Evolutionary conservation across 2,329 filamentous ascomycete species (phyloP).

Genomic region (Trichoderma sp.): DNA sequence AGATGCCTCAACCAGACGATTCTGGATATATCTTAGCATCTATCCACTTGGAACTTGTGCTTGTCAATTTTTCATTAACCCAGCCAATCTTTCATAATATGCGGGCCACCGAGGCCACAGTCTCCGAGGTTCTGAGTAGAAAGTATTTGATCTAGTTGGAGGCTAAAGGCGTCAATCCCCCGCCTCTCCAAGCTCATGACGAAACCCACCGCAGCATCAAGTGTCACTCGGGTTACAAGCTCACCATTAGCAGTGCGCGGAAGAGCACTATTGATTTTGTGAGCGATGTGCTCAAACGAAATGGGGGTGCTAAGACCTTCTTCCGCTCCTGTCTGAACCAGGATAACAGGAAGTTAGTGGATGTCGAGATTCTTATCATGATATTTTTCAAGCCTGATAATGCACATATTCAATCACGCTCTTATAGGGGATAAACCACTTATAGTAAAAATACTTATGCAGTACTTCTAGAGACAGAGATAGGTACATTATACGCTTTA

Average conservation of each 20-base stretch:
- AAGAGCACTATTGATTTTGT: not conserved
- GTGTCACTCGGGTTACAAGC: not conserved
- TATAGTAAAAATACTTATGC: conserved; percentile 19
- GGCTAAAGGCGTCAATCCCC: not conserved
- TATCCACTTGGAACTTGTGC: not conserved
- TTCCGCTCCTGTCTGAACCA: conserved; percentile 8
- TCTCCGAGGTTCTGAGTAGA: not conserved
- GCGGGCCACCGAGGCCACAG: not conserved
- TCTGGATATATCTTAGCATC: not conserved
- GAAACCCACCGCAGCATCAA: not conserved
- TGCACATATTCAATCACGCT: not conserved
- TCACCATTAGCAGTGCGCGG: not conserved
- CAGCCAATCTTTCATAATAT: not conserved
- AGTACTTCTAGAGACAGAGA: not conserved
- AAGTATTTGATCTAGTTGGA: not conserved
- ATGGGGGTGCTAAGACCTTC: conserved; percentile 7
- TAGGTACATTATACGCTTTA: not conserved
- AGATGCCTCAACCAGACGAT: not conserved
- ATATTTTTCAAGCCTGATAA: not conserved
- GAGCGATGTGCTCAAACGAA: conserved; percentile 16
- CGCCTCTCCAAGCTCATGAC: not conserved
- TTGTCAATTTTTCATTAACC: not conserved
- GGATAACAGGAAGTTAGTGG: not conserved
- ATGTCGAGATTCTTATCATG: not conserved
- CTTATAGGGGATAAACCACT: not conserved